Base-by-base conservation (phyloP, 106 monocot genomes). In the Dendrobium nobile region DNA sequence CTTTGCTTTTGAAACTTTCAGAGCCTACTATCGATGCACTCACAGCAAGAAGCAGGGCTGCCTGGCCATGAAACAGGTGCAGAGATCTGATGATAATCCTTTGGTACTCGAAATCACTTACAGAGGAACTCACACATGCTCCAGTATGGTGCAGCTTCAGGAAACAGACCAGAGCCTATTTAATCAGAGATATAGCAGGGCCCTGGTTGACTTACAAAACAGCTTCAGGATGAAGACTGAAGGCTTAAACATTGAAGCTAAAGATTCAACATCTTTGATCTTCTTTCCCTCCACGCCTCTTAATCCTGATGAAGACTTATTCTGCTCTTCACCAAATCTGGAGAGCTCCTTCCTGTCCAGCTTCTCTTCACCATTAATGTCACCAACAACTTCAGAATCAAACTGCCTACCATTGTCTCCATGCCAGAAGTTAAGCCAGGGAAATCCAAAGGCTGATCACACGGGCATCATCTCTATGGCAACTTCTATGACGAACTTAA, bases 51-150 rank as follows among this genome's bases (percentile, higher is more conserved):
- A 74, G 7, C 82, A 82, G 18, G 86, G 88, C 0, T 91, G 90
- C 75, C 78, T 31, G 20, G 88, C 90, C 40, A 82, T 70, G 65
- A 91, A 91, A 28, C 90, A 84, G 37, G 80, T 91, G 20, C 90
- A 91, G 41, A 43, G 75, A 17, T 67, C 88, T 15, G 86, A 88
- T 44, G 67, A 82, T 2, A 75, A 88, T 54, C 85, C 81, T 3
- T 42, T 75, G 9, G 47, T 78, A 56, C 82, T 91, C 43, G 82
- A 84, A 15, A 64, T 91, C 81, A 80, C 80, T 17, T 88, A 86
- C 86, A 43, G 75, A 9, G 77, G 86, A 9, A 24, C 27, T 40
- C 90, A 88, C 82, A 84, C 82, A 7, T 88, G 90, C 27, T 67
- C 72, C 43, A 77, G 13, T 41, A 45, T 45, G 45, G 45, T 0